Evolutionary conservation across 1,284 basidiomycete genomes (phyloP).

Genomic region (Cerrena zonata): DNA sequence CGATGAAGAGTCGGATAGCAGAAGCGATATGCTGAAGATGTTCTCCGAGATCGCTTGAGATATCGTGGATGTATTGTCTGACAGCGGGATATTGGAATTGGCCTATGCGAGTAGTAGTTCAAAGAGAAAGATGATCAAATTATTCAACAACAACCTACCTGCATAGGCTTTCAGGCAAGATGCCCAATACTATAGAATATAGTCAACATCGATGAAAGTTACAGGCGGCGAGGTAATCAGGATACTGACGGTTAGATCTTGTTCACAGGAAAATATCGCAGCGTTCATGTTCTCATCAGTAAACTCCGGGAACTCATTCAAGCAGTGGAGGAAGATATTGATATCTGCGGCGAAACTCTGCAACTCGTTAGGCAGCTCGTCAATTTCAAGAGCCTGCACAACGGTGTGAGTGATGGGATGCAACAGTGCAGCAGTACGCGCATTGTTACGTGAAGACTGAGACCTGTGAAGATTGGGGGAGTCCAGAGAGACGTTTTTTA

Average conservation of each 20-base stretch:
- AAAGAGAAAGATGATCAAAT: too few relatives aligned
- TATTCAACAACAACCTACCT: not conserved
- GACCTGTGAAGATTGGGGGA: too few relatives aligned
- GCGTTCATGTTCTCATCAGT: slow-evolving; percentile 10
- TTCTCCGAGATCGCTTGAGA: slow-evolving; percentile 6
- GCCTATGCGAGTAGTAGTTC: slow-evolving; percentile 2
- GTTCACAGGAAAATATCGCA: slow-evolving; percentile 1
- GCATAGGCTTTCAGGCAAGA: slow-evolving; percentile 5
- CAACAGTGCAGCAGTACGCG: not conserved
- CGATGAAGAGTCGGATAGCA: slow-evolving; percentile 10
- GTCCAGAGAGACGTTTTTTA: too few relatives aligned
- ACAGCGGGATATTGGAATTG: slow-evolving; percentile 8
- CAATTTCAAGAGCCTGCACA: not conserved
- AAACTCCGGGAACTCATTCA: slow-evolving; percentile 11
- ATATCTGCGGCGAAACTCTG: slow-evolving; percentile 7
- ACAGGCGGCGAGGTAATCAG: too few relatives aligned
- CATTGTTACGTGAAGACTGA: not conserved
- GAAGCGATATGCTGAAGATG: slow-evolving; percentile 4
- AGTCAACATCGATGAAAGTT: not conserved
- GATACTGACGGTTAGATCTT: slow-evolving; percentile 8
- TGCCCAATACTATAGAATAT: slow-evolving; percentile 8
- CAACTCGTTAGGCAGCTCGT: slow-evolving; percentile 3
- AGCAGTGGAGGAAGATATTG: slow-evolving; percentile 8
- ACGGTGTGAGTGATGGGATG: not conserved
- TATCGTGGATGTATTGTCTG: slow-evolving; percentile 8